Evolutionary conservation across 2,329 filamentous ascomycete genomes (phyloP).

Genomic region (Zymoseptoria tritici): DNA sequence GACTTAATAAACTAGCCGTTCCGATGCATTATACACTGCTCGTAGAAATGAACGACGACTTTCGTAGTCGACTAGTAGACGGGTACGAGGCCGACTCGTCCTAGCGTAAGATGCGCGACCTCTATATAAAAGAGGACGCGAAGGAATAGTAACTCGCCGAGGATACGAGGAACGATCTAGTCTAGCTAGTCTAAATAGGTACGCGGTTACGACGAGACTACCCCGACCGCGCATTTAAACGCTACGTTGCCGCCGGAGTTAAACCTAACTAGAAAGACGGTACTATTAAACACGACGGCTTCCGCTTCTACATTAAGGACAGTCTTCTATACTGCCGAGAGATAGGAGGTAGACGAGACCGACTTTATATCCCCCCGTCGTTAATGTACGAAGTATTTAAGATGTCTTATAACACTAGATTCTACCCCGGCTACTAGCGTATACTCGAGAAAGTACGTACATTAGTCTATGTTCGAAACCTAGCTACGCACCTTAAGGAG

Average conservation of each 20-base stretch:
- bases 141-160: too few relatives aligned
- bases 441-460: not conserved
- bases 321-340: conserved; percentile 1
- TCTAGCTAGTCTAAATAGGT: too few relatives aligned
- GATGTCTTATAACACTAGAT: not conserved
- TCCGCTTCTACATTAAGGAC: conserved; percentile 1
- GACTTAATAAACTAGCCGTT: not conserved
- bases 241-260: not conserved
- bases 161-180: too few relatives aligned
- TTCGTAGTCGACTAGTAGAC: not conserved
- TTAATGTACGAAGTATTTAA: conserved; percentile 1
- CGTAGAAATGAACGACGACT: not conserved
- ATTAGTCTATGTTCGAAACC: not conserved
- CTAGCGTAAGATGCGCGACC: not conserved
- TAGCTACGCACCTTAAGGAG: not conserved
- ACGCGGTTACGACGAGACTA: too few relatives aligned
- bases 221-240: too few relatives aligned
- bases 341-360: not conserved
- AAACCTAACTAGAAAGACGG: not conserved
- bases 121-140: not conserved
- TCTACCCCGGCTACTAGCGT: not conserved
- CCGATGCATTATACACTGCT: not conserved
- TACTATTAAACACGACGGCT: not conserved
- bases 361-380: not conserved
- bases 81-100: not conserved